phyloP scores from a whole-genome alignment of 2,329 filamentous ascomycete genomes.

The Diaporthe destruens region DNA sequence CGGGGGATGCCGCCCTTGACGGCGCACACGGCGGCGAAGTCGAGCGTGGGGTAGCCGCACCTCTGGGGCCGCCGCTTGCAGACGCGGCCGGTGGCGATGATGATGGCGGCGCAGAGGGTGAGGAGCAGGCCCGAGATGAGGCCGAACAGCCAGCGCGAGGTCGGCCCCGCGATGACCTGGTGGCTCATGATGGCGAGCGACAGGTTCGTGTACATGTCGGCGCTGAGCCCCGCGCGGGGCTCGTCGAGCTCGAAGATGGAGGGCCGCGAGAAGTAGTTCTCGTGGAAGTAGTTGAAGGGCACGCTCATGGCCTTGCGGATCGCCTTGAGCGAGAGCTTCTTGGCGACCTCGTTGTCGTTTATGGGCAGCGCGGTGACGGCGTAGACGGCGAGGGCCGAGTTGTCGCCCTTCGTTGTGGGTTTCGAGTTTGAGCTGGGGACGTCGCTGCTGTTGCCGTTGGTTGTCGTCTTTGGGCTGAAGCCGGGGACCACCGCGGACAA shows the following conservation, averaged over 20 bases:
- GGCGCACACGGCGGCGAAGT: constrained; percentile 34
- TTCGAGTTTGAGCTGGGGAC: background rate
- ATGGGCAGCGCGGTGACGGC: constrained; percentile 35
- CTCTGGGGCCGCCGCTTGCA: constrained; percentile 26
- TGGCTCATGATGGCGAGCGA: constrained; percentile 33
- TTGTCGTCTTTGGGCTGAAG: background rate
- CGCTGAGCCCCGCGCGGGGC: background rate
- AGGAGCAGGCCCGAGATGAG: constrained; percentile 21
- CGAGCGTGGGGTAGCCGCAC: constrained; percentile 32
- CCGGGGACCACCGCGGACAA: constrained; percentile 33
- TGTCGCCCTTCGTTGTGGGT: constrained; percentile 28
- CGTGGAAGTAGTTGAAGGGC: constrained; percentile 37
- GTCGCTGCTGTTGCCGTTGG: background rate
- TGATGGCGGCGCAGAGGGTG: constrained; percentile 4
- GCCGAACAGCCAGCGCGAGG: constrained; percentile 28
- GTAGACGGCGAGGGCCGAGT: constrained; percentile 36
- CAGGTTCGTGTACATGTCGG: constrained; percentile 32
- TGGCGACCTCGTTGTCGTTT: constrained; percentile 36
- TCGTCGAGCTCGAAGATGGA: constrained; percentile 17
- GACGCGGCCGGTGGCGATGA: constrained; percentile 29
- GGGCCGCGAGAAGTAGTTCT: constrained; percentile 25
- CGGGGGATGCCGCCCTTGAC: constrained; percentile 24
- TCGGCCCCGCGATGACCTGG: constrained; percentile 35
- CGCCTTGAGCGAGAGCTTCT: constrained; percentile 18
- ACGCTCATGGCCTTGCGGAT: constrained; percentile 36